Evolutionary conservation across 2,329 filamentous ascomycete genomes (phyloP), one percentile per base, ranked within the genome.

Genomic region (Capronia americana): DNA sequence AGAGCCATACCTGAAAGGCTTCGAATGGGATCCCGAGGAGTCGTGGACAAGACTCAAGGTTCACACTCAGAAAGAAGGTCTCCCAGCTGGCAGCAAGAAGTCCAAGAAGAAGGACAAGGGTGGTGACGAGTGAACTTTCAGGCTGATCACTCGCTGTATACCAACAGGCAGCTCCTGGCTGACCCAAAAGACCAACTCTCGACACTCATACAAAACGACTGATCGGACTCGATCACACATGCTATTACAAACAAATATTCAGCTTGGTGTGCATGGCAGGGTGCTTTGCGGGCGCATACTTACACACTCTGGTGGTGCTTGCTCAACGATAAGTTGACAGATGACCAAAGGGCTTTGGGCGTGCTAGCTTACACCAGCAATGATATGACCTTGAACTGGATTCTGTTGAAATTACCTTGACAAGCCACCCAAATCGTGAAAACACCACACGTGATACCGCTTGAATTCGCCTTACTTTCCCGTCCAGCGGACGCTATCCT

Each of bases 21-120:
- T 98, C 83, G 93, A 97, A 85, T 97, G 93, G 93, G 91, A 97
- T 81, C 92, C 90, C 78, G 91, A 96, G 73, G 92, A 96, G 81
- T 92, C 88, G 77, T 97, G 92, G 89, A 94, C 92, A 62, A 87
- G 88, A 71, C 86, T 98, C 75, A 84, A 96, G 74, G 93, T 97
- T 70, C 93, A 95, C 80, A 91, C 94, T 77, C 89, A 90, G 79
- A 89, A 88, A 79, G 86, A 90, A 73, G 87, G 87, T 68, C 85
- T 85, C 24, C 81, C 81, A 57, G 79, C 84, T 67, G 78, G 79
- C 68, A 78, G 79, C 70, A 84, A 85, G 77, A 85, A 85, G 75
- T 88, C 88, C 82, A 93, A 93, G 86, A 87, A 86, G 82, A 83
- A 82, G 78, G 77, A 86, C 82, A 83, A 82, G 78, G 77, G 77